Percentiles rank a stretch among this genome's conserved stretches.
These are phyloP conservation scores for Chimonanthus salicifolius DNA, from an alignment of 164 flowering plant genomes.

Conservation along the genomic window DNA sequence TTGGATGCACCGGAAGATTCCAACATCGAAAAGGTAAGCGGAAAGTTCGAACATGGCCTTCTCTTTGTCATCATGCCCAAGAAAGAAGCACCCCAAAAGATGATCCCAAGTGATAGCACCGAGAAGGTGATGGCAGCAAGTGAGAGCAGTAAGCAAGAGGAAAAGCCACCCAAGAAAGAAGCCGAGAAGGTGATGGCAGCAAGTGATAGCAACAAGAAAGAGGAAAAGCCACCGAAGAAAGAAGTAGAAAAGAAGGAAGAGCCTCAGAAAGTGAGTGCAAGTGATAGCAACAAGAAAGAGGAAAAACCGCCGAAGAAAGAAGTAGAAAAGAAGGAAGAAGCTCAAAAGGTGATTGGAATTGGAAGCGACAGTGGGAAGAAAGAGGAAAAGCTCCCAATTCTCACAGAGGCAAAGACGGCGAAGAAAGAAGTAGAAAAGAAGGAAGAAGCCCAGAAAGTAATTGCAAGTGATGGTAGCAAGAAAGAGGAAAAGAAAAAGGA, in stretches of 20 bases:
- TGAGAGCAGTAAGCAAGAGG: neutral
- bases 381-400: neutral
- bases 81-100: constrained; percentile 1
- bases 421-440: neutral
- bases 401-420: neutral
- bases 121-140: neutral
- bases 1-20: constrained; percentile 35
- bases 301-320: neutral
- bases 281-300: neutral
- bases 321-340: constrained; percentile 6
- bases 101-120: neutral
- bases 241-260: too few relatives aligned
- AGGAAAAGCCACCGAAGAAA: neutral
- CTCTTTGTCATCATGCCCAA: constrained; percentile 48
- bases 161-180: neutral
- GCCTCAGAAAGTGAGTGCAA: too few relatives aligned
- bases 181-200: constrained; percentile 2
- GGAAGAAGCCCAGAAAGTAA: neutral
- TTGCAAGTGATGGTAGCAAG: neutral
- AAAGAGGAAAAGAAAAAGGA: neutral
- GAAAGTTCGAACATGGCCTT: constrained; percentile 35
- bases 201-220: neutral
- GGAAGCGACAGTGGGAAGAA: neutral
- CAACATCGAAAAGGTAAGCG: constrained; percentile 25
- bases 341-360: neutral